Evolutionary conservation across 495 filamentous ascomycete genomes (phyloP).

Genomic region (Penicilliopsis zonata): DNA sequence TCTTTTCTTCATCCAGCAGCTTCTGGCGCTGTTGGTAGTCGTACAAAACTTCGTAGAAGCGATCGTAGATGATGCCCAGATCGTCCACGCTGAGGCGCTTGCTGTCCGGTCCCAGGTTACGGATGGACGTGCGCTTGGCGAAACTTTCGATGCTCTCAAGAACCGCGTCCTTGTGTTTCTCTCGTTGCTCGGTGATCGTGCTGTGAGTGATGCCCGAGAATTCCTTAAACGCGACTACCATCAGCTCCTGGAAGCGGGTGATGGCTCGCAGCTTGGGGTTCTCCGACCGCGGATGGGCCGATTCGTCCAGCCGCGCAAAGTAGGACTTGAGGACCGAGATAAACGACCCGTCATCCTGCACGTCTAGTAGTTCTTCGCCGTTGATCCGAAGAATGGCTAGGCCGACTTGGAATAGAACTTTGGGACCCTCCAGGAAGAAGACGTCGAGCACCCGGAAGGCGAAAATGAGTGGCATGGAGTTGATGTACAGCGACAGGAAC

Average conservation of each 20-base stretch:
- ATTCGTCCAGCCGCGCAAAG: constrained; percentile 86
- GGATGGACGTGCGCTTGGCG: constrained; percentile 88
- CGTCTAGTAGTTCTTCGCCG: constrained; percentile 92
- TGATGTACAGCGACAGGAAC: constrained; percentile 97
- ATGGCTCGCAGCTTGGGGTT: constrained; percentile 88
- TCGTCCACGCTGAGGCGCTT: constrained; percentile 79
- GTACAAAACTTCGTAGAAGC: constrained; percentile 83
- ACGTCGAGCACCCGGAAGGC: constrained; percentile 94
- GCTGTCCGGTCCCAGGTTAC: constrained; percentile 91
- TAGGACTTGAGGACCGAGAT: constrained; percentile 93
- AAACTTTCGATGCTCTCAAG: constrained; percentile 93
- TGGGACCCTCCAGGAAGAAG: constrained; percentile 95
- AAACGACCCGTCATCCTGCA: constrained; percentile 89
- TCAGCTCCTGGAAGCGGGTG: constrained; percentile 91
- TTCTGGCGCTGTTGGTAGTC: constrained; percentile 76
- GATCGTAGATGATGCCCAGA: constrained; percentile 78
- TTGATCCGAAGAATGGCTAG: constrained; percentile 95
- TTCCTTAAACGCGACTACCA: constrained; percentile 98
- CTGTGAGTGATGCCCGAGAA: constrained; percentile 90
- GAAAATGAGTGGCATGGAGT: constrained; percentile 96
- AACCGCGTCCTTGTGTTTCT: constrained; percentile 86
- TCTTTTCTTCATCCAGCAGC: constrained; percentile 59
- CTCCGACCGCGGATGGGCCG: constrained; percentile 86
- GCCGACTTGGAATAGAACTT: constrained; percentile 93
- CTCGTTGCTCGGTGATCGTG: constrained; percentile 77